Conservation (phyloP, 495 filamentous ascomycete species). For the Paragyromitra xinjiangensis region DNA sequence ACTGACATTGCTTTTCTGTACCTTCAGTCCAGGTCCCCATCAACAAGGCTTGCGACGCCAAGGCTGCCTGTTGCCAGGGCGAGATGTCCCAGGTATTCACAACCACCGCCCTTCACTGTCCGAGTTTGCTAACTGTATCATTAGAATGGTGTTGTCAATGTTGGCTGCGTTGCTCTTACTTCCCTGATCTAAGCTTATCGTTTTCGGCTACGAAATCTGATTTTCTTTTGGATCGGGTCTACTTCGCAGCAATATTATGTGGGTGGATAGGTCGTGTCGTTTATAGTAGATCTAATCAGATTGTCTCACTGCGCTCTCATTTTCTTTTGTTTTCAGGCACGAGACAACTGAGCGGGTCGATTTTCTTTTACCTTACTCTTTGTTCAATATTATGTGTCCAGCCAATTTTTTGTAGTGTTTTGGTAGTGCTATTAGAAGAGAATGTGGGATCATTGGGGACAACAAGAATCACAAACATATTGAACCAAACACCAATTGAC, state of each 20-base stretch:
- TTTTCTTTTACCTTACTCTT: slow-evolving; percentile 3
- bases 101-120: background rate
- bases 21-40: slow-evolving; percentile 44
- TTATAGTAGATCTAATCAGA: slow-evolving; percentile 34
- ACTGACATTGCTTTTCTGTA: background rate
- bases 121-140: background rate
- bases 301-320: slow-evolving; percentile 44
- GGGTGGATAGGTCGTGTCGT: slow-evolving; percentile 4
- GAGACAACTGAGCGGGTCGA: slow-evolving; percentile 45
- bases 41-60: slow-evolving; percentile 52
- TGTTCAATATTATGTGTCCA: slow-evolving; percentile 32
- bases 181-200: slow-evolving; percentile 40
- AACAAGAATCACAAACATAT: slow-evolving; percentile 18
- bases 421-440: slow-evolving; percentile 25
- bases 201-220: background rate
- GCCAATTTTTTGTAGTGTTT: background rate
- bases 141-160: slow-evolving; percentile 45
- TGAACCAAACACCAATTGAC: background rate
- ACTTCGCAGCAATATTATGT: background rate
- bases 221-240: background rate
- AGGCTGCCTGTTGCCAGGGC: slow-evolving; percentile 52
- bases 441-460: slow-evolving; percentile 16
- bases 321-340: slow-evolving; percentile 18
- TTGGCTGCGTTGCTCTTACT: slow-evolving; percentile 46
- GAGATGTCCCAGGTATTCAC: slow-evolving; percentile 38